phyloP scores from a whole-genome alignment of 805 yeast genomes.

The Candida rishiriensis region DNA sequence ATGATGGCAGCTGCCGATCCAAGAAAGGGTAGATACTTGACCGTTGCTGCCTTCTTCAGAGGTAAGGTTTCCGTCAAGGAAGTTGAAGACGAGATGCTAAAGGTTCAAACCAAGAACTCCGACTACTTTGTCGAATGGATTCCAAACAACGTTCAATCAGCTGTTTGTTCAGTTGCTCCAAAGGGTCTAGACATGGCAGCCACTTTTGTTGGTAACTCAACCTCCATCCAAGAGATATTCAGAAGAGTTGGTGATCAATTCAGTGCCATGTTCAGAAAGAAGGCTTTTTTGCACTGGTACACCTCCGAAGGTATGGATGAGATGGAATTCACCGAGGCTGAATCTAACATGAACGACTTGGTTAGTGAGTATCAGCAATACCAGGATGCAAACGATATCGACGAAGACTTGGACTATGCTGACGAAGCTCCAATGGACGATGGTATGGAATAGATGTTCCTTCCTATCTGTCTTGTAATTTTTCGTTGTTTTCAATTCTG shows the following conservation, averaged over 20 bases:
- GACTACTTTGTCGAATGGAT: slow-evolving; percentile 92
- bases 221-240: slow-evolving; percentile 88
- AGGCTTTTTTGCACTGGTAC: slow-evolving; percentile 96
- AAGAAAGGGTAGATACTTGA: slow-evolving; percentile 82
- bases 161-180: slow-evolving; percentile 90
- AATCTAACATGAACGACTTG: slow-evolving; percentile 83
- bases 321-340: slow-evolving; percentile 91
- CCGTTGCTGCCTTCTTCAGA: slow-evolving; percentile 92
- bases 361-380: slow-evolving; percentile 90
- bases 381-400: slow-evolving; percentile 77
- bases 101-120: slow-evolving; percentile 76
- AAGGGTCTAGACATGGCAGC: slow-evolving; percentile 83
- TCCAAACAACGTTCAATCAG: slow-evolving; percentile 91
- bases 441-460: slow-evolving; percentile 28
- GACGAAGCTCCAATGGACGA: slow-evolving; percentile 61
- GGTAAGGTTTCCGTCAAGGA: slow-evolving; percentile 91
- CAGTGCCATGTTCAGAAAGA: slow-evolving; percentile 87
- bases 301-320: slow-evolving; percentile 96
- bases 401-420: slow-evolving; percentile 66
- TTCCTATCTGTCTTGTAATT: neutral
- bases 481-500: neutral
- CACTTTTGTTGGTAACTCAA: slow-evolving; percentile 89
- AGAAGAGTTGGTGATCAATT: slow-evolving; percentile 87
- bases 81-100: slow-evolving; percentile 90
- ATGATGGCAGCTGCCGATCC: slow-evolving; percentile 98